A percentile compares a stretch with the other conserved stretches of the same genome.
Conservation (phyloP, 2,329 filamentous ascomycete species). For the Trichoderma atrobrunneum region DNA sequence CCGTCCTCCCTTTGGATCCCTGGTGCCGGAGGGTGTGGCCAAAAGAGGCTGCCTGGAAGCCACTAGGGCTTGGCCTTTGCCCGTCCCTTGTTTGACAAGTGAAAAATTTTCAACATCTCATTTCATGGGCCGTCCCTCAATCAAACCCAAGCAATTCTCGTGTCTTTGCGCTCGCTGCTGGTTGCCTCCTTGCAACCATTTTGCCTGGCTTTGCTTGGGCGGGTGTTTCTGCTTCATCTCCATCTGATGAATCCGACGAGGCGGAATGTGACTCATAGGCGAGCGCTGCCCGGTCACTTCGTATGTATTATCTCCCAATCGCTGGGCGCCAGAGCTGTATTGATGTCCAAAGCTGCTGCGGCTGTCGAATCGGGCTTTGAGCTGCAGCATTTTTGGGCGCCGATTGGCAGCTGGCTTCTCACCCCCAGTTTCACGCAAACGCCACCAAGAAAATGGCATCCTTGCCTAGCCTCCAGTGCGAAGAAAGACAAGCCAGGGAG, state of each 20-base stretch:
- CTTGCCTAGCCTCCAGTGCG: slow-evolving; percentile 1
- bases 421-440: slow-evolving; percentile 15
- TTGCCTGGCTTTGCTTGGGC: neutral
- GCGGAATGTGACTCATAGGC: slow-evolving; percentile 21
- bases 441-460: neutral
- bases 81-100: slow-evolving; percentile 20
- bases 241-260: neutral
- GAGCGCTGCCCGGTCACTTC: slow-evolving; percentile 1
- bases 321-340: slow-evolving; percentile 23
- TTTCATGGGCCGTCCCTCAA: slow-evolving; percentile 21
- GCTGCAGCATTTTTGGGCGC: slow-evolving; percentile 17
- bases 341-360: slow-evolving; percentile 27
- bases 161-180: slow-evolving; percentile 1
- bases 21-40: slow-evolving; percentile 19
- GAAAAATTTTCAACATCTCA: slow-evolving; percentile 22
- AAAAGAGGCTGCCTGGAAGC: slow-evolving; percentile 17
- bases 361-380: slow-evolving; percentile 23
- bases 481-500: neutral
- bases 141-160: slow-evolving; percentile 17
- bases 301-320: slow-evolving; percentile 25
- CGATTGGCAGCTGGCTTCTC: slow-evolving; percentile 23
- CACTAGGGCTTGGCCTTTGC: slow-evolving; percentile 17
- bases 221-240: neutral
- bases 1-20: slow-evolving; percentile 8
- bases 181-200: slow-evolving; percentile 7